These are phyloP conservation scores for Achaetomiella virescens DNA, from an alignment of 495 filamentous ascomycete genomes.

Conservation along the genomic window DNA sequence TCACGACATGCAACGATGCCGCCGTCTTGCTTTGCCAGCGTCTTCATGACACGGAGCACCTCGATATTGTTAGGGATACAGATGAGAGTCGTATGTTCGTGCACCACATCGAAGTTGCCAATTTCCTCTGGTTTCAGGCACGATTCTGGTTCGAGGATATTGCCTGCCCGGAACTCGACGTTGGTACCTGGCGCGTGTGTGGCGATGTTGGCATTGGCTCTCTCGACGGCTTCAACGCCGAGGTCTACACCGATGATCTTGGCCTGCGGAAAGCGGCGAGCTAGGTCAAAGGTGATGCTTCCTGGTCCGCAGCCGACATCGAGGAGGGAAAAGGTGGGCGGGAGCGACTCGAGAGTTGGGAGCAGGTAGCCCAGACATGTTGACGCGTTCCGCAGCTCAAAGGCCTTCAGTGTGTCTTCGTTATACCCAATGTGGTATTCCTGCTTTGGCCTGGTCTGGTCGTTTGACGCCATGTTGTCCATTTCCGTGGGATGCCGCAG, in stretches of 20 bases:
- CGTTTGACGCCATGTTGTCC: constrained; percentile 1
- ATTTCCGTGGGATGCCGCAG: too few species aligned
- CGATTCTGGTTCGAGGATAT: constrained; percentile 7
- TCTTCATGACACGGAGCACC: constrained; percentile 11
- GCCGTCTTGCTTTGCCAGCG: constrained; percentile 6
- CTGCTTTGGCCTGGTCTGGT: constrained; percentile 1
- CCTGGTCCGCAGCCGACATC: constrained; percentile 12
- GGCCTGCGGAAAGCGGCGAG: constrained; percentile 8
- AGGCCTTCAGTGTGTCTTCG: constrained; percentile 9
- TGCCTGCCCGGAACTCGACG: constrained; percentile 10
- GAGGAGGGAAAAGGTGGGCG: constrained; percentile 7
- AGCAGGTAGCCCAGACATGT: constrained; percentile 12
- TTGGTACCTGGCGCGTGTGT: constrained; percentile 3
- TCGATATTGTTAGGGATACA: constrained; percentile 15
- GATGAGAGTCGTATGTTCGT: constrained; percentile 10
- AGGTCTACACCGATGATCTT: constrained; percentile 9
- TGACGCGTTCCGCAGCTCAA: constrained; percentile 9
- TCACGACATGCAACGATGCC: constrained; percentile 14
- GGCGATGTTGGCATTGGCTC: constrained; percentile 7
- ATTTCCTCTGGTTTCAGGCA: not conserved
- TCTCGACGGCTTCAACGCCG: constrained; percentile 6
- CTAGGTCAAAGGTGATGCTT: constrained; percentile 12
- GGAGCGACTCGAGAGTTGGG: constrained; percentile 9
- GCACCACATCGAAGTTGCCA: constrained; percentile 11
- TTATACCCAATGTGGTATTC: constrained; percentile 12